Evolutionary conservation across 495 filamentous ascomycete genomes (phyloP), one percentile per base, ranked within the genome.

Genomic region (Neurospora pannonica): DNA sequence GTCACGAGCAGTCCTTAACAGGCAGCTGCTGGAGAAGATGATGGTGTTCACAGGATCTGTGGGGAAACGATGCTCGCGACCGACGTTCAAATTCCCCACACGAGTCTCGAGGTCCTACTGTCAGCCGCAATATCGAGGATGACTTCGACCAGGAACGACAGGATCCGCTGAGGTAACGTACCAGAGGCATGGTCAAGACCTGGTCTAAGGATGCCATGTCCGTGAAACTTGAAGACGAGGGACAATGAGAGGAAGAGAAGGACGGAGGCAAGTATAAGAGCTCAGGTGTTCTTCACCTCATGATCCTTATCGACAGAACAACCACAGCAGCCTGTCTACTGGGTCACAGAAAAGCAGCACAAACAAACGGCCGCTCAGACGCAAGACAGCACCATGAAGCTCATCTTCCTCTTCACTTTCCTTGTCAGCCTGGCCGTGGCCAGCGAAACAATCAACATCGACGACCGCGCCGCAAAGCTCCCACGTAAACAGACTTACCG

Each of bases 301-400:
- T 71, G 15, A 46, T 15, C 13, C 28, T 74, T 11, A 15, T 42
- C 72, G 71, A 24, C 48, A 60, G 11, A 15, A 28, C 10, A 21
- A 75, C 72, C 15, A 75, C 38, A 72, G 19, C 70, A n/a, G 36
- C 8, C 60, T 73, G 17, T 17, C 17, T 15, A 60, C 46, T 5
- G 1, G 46, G 24, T 13, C n/a, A 54, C n/a, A 73, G 7, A 71
- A 37, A 28, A 40, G 8, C 40, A 38, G 38, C 19, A 17, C 19
- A 40, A 67, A 4, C 39, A 40, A 40, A 5, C 69, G 37, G 48
- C n/a, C 34, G 31, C 19, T 70, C 36, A 13, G 17, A 54, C 40
- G 6, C 42, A 43, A 36, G 40, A 13, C 21, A 38, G 11, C 70
- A 81, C 70, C 70, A 85, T 85, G 83, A 85, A 82, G 77, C 39